Conservation (phyloP, 441 rosid genomes). For the Euphorbia celastroides region DNA sequence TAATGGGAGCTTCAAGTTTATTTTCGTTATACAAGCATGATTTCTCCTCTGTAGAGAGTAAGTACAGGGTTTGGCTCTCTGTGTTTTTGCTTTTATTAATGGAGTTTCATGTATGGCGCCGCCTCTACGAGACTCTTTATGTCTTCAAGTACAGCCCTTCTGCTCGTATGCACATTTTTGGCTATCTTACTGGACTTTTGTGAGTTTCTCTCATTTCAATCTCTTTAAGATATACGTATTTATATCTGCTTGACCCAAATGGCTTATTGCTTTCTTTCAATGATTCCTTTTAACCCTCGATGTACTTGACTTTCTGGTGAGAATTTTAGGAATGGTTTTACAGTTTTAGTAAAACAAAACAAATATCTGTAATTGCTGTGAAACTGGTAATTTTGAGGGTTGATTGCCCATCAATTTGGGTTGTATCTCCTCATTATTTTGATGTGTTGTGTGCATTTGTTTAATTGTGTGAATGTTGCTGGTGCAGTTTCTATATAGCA, state of each 20-base stretch:
- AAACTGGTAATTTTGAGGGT: neutral
- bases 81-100: conserved; percentile 57
- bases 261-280: neutral
- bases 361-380: neutral
- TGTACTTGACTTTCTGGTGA: neutral
- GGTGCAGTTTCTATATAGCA: conserved; percentile 43
- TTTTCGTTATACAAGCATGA: conserved; percentile 39
- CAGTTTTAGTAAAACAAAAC: too few species aligned
- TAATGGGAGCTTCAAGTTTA: conserved; percentile 44
- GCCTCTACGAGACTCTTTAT: conserved; percentile 52
- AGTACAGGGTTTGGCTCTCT: conserved; percentile 38
- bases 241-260: neutral
- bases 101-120: conserved; percentile 65
- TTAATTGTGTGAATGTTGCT: conserved; percentile 4
- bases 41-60: conserved; percentile 24
- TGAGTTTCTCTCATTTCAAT: conserved; percentile 36
- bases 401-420: neutral
- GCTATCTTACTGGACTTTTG: conserved; percentile 60
- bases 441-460: neutral
- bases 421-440: neutral
- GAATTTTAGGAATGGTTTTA: neutral
- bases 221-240: neutral
- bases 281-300: neutral
- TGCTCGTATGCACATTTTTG: conserved; percentile 62
- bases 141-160: conserved; percentile 60